Evolutionary conservation across 306 rosid genomes (phyloP).

Genomic region (Lathyrus tuberosus): DNA sequence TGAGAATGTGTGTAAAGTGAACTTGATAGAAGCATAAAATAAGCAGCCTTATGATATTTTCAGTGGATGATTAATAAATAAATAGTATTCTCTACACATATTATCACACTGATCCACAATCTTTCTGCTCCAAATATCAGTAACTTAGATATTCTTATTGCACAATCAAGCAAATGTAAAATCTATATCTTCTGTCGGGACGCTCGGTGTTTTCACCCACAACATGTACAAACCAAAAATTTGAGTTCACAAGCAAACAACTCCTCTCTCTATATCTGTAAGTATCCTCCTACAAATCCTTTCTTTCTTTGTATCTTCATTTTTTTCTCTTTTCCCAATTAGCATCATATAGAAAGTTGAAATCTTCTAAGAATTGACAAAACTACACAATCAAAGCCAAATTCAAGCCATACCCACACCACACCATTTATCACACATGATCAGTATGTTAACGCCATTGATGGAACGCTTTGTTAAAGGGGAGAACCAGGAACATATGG

Average conservation of each 20-base stretch:
- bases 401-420: slow-evolving; percentile 38
- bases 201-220: slow-evolving; percentile 22
- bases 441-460: slow-evolving; percentile 48
- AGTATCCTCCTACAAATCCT: slow-evolving; percentile 1
- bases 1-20: slow-evolving; percentile 47
- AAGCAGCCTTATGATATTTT: slow-evolving; percentile 27
- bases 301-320: background rate
- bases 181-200: slow-evolving; percentile 16
- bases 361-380: slow-evolving; percentile 39
- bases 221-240: slow-evolving; percentile 41
- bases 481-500: slow-evolving; percentile 86
- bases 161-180: slow-evolving; percentile 31
- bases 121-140: background rate
- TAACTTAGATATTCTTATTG: background rate
- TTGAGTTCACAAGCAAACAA: slow-evolving; percentile 42
- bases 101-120: background rate
- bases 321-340: background rate
- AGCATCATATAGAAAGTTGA: slow-evolving; percentile 32
- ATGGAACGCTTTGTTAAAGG: slow-evolving; percentile 50
- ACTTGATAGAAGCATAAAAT: slow-evolving; percentile 31
- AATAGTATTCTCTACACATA: background rate
- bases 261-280: slow-evolving; percentile 30
- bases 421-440: background rate
- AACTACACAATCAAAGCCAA: slow-evolving; percentile 51
- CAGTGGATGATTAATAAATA: background rate